Evolutionary conservation across 2,329 filamentous ascomycete species (phyloP).

Genomic region (Akanthomyces lecanii): DNA sequence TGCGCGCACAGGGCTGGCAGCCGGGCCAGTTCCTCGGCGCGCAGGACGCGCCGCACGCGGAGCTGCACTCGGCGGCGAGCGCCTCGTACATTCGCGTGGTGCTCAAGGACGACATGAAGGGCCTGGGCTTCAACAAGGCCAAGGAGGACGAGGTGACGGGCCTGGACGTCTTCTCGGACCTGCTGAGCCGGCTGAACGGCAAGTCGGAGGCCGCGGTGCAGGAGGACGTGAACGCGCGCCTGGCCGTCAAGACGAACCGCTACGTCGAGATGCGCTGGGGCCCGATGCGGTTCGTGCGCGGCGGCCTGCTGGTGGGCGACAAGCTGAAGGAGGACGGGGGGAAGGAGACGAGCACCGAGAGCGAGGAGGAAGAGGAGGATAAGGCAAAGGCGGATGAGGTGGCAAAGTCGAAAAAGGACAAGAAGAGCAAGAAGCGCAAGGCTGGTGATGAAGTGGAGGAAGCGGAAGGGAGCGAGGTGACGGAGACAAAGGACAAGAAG

Average conservation of each 20-base stretch:
- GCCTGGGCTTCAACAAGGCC: conserved; percentile 76
- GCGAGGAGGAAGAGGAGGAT: conserved; percentile 30
- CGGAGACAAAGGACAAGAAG: conserved; percentile 30
- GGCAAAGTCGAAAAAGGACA: conserved; percentile 27
- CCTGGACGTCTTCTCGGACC: conserved; percentile 77
- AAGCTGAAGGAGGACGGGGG: conserved; percentile 41
- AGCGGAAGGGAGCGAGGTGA: conserved; percentile 24
- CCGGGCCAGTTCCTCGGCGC: conserved; percentile 80
- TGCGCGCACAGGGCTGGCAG: conserved; percentile 84
- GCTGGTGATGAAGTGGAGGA: conserved; percentile 23
- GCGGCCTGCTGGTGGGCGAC: conserved; percentile 65
- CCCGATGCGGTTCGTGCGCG: conserved; percentile 78
- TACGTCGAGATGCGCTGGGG: conserved; percentile 76
- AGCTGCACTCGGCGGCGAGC: conserved; percentile 74
- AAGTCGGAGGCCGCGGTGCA: conserved; percentile 70
- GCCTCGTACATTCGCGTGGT: conserved; percentile 79
- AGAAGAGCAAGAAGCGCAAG: conserved; percentile 40
- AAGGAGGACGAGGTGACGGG: conserved; percentile 77
- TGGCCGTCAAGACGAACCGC: conserved; percentile 66
- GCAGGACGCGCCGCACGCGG: conserved; percentile 67
- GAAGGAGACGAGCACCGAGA: conserved; percentile 21
- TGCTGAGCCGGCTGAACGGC: conserved; percentile 86
- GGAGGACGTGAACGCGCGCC: conserved; percentile 62
- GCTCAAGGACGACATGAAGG: conserved; percentile 87
- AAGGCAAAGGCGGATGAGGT: conserved; percentile 22